These are phyloP conservation scores for Mycogone perniciosa DNA, from an alignment of 2,329 filamentous ascomycete genomes.

Conservation along the genomic window DNA sequence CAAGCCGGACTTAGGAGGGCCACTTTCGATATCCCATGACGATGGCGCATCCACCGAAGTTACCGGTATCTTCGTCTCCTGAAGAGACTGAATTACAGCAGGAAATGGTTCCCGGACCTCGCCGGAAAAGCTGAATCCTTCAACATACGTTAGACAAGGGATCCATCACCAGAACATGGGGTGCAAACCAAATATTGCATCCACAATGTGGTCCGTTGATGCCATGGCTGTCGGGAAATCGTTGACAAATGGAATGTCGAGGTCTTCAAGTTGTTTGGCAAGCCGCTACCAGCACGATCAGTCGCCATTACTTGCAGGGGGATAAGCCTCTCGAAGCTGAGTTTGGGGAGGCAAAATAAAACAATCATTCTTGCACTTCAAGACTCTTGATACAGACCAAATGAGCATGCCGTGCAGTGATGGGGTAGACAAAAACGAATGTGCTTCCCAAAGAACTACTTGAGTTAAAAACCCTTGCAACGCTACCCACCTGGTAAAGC, in stretches of 20 bases:
- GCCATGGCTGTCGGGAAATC: slow-evolving; percentile 66
- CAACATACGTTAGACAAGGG: slow-evolving; percentile 11
- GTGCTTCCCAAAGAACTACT: slow-evolving; percentile 14
- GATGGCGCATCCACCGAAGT: slow-evolving; percentile 89
- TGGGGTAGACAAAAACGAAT: slow-evolving; percentile 3
- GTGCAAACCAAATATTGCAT: slow-evolving; percentile 78
- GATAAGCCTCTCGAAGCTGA: background rate
- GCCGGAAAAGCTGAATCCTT: slow-evolving; percentile 86
- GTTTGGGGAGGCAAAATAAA: background rate
- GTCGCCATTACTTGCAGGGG: slow-evolving; percentile 12
- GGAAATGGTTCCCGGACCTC: slow-evolving; percentile 91
- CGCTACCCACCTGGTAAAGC: slow-evolving; percentile 63
- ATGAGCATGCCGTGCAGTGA: background rate
- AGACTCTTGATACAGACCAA: background rate
- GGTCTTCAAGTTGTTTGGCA: slow-evolving; percentile 74
- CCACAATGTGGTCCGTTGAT: slow-evolving; percentile 73
- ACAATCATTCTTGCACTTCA: background rate
- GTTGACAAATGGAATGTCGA: slow-evolving; percentile 75
- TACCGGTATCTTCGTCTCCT: slow-evolving; percentile 67
- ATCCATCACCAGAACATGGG: background rate
- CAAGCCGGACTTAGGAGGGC: slow-evolving; percentile 69
- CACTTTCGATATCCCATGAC: slow-evolving; percentile 86
- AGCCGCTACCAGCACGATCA: slow-evolving; percentile 56
- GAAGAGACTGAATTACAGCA: slow-evolving; percentile 69
- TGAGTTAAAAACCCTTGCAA: slow-evolving; percentile 15